Base-by-base conservation (phyloP, 2,329 filamentous ascomycete genomes). In the Aureobasidium sp. region DNA sequence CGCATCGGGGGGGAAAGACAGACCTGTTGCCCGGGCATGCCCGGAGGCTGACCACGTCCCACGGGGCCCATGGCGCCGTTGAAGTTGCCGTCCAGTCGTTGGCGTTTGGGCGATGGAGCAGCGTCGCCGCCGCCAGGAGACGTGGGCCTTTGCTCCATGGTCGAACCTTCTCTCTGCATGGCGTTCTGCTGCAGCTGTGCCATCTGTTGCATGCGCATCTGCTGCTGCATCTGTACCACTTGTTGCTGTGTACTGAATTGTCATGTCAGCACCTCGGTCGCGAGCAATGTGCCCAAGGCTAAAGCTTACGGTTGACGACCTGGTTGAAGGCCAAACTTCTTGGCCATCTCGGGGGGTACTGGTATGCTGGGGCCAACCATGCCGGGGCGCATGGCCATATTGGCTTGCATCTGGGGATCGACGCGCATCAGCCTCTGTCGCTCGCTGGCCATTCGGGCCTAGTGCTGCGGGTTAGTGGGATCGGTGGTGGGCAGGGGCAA, bases 101-200 rank as follows among this genome's bases (percentile, higher is more conserved):
- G 90, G 70, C 92, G 85, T 79, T 97, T 97, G 1, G 93, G 93
- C 35, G 93, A 97, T 5, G 91, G 91, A 29, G 90, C 91, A 70
- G 94, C 94, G 59, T 97, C 92, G 60, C 86, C 87, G 33, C 86
- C 85, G 56, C 86, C 85, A 8, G 93, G 93, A 37, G 93, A 96
- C 62, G 87, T 86, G 31, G 91, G 87, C 63, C 91, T 85, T 66
- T 76, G 77, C 69, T 96, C 91, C 83, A 94, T 91, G 65, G 88
- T 86, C 17, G 90, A 93, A 60, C 90, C 89, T 69, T 96, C 91
- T 64, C 91, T 83, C 73, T 93, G 89, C 89, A 96, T 95, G 72
- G 89, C 86, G 47, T 70, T 86, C 70, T 89, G 85, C 76, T 91
- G 87, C 73, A 84, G 83, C 68, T 80, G 77, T 15, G 42, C 54